A percentile compares a stretch with the other conserved stretches of the same genome.
Conservation (phyloP, 371 early-diverging fungal genomes). For the Synchytrium microbalum region DNA sequence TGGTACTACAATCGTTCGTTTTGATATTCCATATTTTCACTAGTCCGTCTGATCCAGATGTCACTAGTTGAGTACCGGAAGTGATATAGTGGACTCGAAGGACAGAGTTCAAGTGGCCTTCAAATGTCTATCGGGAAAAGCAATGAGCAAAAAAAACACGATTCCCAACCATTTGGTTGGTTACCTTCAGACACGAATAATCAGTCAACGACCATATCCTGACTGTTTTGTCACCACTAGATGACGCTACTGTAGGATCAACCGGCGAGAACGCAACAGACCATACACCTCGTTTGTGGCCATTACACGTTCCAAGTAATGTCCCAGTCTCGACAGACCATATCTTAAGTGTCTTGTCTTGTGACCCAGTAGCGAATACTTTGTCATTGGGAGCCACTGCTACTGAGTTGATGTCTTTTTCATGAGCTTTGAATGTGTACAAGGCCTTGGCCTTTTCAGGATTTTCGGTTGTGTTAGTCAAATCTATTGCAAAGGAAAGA, state of each 20-base stretch:
- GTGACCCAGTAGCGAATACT: constrained; percentile 91
- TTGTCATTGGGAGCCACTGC: constrained; percentile 87
- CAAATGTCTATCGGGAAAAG: constrained; percentile 60
- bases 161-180: constrained; percentile 4
- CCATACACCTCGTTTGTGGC: constrained; percentile 96
- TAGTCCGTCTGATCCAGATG: constrained; percentile 85
- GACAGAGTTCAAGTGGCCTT: constrained; percentile 93
- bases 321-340: constrained; percentile 85
- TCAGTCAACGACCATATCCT: constrained; percentile 88
- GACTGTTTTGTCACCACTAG: constrained; percentile 89
- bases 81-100: constrained; percentile 76
- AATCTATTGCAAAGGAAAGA: not conserved
- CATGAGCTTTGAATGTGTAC: constrained; percentile 92
- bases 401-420: constrained; percentile 94
- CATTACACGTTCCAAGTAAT: constrained; percentile 73
- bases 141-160: not conserved
- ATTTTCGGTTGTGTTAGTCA: not conserved
- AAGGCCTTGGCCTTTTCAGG: constrained; percentile 43
- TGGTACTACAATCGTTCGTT: constrained; percentile 75
- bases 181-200: constrained; percentile 71
- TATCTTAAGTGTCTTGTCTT: constrained; percentile 93
- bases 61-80: constrained; percentile 78
- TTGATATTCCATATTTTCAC: constrained; percentile 93
- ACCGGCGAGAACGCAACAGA: constrained; percentile 80
- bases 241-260: constrained; percentile 82